Evolutionary conservation across 2,329 filamentous ascomycete genomes (phyloP), one percentile per base, ranked within the genome.

Genomic region (Ascosphaera aggregata): DNA sequence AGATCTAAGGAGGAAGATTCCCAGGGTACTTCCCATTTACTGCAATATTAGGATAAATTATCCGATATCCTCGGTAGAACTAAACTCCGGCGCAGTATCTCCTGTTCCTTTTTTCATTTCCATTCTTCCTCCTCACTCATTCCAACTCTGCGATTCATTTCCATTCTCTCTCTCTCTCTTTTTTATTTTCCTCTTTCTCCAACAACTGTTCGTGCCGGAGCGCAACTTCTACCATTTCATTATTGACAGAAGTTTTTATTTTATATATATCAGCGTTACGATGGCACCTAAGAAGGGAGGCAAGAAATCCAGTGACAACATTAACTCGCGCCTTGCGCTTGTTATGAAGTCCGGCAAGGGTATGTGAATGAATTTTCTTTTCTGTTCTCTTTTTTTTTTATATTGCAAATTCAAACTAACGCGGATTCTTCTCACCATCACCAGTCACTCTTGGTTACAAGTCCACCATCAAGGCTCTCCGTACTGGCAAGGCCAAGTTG

Each of bases 401-500:
- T n/a, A n/a, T n/a, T n/a, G n/a, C n/a, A n/a, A n/a, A n/a, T n/a
- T n/a, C n/a, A n/a, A n/a, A n/a, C n/a, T n/a, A n/a, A n/a, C n/a
- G n/a, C 34, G 18, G 13, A 36, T 27, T 11, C 11, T 27, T 7
- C 11, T 27, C 22, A 11, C 22, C 22, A 27, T 11, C 7, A 40
- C 44, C 59, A 71, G 82, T 93, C 69, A 84, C 73, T 48, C 72
- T 92, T 49, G 84, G 84, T 55, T 86, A 86, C 73, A 85, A 86
- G 67, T 80, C 74, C 47, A 86, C 71, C 58, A 71, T 89, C 59
- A 92, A 95, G 79, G 69, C 70, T 52, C 79, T 95, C 53, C 80
- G 86, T 57, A 79, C 76, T 52, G 85, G 86, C 65, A 95, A 94
- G 77, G 89, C 89, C 63, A 95, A 95, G 80, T 76, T 94, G 51